Percentiles rank a stretch among this genome's conserved stretches.
Evolutionary conservation across 2,329 filamentous ascomycete species (phyloP).

Genomic region (Sporothrix euskadiensis): DNA sequence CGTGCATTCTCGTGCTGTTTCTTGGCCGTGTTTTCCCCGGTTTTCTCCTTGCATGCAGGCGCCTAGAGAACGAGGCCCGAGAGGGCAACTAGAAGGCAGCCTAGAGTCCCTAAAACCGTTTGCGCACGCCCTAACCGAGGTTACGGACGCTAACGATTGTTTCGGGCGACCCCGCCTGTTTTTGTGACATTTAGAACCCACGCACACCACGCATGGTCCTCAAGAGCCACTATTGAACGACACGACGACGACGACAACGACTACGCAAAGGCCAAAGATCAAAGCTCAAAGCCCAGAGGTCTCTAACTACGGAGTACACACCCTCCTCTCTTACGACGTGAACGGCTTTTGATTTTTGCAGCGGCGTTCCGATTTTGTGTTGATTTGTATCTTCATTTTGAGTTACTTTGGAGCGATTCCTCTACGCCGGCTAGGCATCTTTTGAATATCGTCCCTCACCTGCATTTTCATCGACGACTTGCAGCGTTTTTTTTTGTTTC

Average conservation of each 20-base stretch:
- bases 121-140: constrained; percentile 27
- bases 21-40: constrained; percentile 20
- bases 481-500: neutral
- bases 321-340: neutral
- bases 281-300: neutral
- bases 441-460: neutral
- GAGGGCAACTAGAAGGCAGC: neutral
- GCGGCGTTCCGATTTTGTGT: neutral
- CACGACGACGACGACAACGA: neutral
- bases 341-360: constrained; percentile 7
- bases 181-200: constrained; percentile 17
- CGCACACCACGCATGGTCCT: constrained; percentile 19
- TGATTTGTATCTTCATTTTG: neutral
- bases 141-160: constrained; percentile 26
- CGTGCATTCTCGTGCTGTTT: neutral
- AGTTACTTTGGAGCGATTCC: neutral
- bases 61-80: neutral
- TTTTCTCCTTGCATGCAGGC: constrained; percentile 25
- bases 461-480: neutral
- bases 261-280: neutral
- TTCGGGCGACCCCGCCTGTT: neutral
- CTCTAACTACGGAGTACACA: neutral
- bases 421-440: neutral
- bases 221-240: constrained; percentile 28
- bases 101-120: neutral